Evolutionary conservation across 192 early-diverging fungal genomes (phyloP), one percentile per base, ranked within the genome.

Genomic region (Podila verticillata): DNA sequence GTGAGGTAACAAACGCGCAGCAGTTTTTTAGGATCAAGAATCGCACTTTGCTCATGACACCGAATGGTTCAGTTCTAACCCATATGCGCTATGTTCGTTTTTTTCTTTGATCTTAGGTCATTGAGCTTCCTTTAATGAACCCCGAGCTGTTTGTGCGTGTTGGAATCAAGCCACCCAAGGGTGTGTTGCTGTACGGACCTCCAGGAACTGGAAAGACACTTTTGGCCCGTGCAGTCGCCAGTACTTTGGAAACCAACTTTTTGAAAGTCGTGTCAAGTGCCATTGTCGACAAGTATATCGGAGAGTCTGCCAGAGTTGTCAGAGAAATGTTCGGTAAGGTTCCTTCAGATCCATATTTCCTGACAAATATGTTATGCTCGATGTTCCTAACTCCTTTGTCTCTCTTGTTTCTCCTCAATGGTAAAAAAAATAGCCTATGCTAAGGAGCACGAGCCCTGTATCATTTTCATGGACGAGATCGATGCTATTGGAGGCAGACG

Each of bases 401-500:
- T 65, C 48, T 54, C 24, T 59, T 13, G 61, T 49, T 61, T 48
- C 57, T 30, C 30, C 66, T 54, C 6, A 24, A 7, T 19, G 51
- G n/a, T n/a, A 26, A n/a, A 54, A 24, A 54, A 19, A 48, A 5
- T 68, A 91, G 90, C 88, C 0, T 99, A 99, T 85, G 98, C 98
- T 39, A 95, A 93, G 69, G 97, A 98, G 81, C 98, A 99, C 83
- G 96, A 99, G 74, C 98, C 98, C 13, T 99, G 98, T 86, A 98
- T 99, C 68, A 99, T 99, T 48, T 99, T 99, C 74, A 99, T 99
- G 97, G 98, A 99, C 84, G 98, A 99, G 82, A 98, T 99, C 82
- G 98, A 99, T 87, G 97, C 98, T 32, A 99, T 99, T 87, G 98
- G 97, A 84, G 97, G 97, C 12, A 89, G 97, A 51, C 92, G 98